A percentile compares a stretch with the other conserved stretches of the same genome.
phyloP scores from a whole-genome alignment of 495 filamentous ascomycete genomes.

The Chlorociboria aeruginascens region DNA sequence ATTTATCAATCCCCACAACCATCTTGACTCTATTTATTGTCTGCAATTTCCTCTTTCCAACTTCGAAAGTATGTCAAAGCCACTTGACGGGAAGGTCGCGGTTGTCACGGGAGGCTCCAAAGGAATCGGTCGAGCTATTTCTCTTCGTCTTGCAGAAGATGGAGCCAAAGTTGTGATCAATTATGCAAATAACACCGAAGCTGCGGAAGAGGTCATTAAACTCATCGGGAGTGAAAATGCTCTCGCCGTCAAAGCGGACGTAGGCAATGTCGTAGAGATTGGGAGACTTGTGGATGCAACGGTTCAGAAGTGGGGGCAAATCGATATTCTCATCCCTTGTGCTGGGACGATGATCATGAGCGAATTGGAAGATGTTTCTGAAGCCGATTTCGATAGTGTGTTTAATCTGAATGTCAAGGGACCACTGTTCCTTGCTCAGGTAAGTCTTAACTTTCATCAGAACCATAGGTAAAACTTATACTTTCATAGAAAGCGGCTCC shows the following conservation, averaged over 20 bases:
- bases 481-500: constrained; percentile 40
- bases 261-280: constrained; percentile 45
- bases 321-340: constrained; percentile 56
- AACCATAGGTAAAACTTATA: background rate
- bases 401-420: constrained; percentile 56
- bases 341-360: constrained; percentile 43
- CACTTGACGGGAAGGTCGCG: constrained; percentile 45
- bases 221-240: constrained; percentile 39
- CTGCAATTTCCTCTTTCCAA: background rate
- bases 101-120: constrained; percentile 56
- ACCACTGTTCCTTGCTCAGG: constrained; percentile 51
- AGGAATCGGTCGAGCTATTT: constrained; percentile 52
- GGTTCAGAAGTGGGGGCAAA: constrained; percentile 47
- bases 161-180: constrained; percentile 56
- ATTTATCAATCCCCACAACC: background rate
- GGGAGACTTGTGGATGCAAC: constrained; percentile 48
- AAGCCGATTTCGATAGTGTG: constrained; percentile 43
- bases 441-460: constrained; percentile 14
- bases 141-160: constrained; percentile 38
- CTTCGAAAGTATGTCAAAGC: constrained; percentile 5
- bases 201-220: constrained; percentile 44
- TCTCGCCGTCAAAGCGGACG: constrained; percentile 51
- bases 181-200: constrained; percentile 38
- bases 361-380: constrained; percentile 43
- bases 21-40: no score